A percentile compares a stretch with the other conserved stretches of the same genome.
Evolutionary conservation across 345 rosid genomes (phyloP).

Genomic region (Hirschfeldia incana): DNA sequence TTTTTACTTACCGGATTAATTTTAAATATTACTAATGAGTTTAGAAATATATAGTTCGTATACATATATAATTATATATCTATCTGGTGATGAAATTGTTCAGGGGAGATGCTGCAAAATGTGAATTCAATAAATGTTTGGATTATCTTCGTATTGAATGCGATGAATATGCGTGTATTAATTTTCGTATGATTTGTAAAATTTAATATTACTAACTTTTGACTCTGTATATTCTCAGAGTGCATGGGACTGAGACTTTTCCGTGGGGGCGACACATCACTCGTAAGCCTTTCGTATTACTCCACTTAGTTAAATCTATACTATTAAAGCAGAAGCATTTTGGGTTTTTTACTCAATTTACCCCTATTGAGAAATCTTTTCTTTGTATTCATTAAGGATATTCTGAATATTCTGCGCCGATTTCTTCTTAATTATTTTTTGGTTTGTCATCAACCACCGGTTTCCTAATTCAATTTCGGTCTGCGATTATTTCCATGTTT

Average conservation of each 20-base stretch:
- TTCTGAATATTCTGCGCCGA: too few species aligned
- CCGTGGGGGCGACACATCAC: conserved; percentile 63
- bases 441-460: too few species aligned
- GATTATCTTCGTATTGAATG: conserved; percentile 30
- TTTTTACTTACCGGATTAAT: not conserved
- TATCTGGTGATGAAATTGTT: not conserved
- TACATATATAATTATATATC: too few species aligned
- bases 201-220: conserved; percentile 15
- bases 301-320: not conserved
- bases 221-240: conserved; percentile 47
- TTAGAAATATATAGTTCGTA: not conserved
- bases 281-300: conserved; percentile 48
- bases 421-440: too few species aligned
- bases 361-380: too few species aligned
- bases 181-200: conserved; percentile 5
- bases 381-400: too few species aligned
- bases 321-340: too few species aligned
- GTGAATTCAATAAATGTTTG: conserved; percentile 27
- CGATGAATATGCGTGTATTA: not conserved
- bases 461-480: too few species aligned
- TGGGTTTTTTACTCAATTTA: too few species aligned
- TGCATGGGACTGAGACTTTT: conserved; percentile 67
- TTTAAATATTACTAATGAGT: not conserved
- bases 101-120: conserved; percentile 3
- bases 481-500: too few species aligned